These are phyloP conservation scores for Prunus fruticosa DNA, from an alignment of 306 rosid genomes.

Conservation along the genomic window DNA sequence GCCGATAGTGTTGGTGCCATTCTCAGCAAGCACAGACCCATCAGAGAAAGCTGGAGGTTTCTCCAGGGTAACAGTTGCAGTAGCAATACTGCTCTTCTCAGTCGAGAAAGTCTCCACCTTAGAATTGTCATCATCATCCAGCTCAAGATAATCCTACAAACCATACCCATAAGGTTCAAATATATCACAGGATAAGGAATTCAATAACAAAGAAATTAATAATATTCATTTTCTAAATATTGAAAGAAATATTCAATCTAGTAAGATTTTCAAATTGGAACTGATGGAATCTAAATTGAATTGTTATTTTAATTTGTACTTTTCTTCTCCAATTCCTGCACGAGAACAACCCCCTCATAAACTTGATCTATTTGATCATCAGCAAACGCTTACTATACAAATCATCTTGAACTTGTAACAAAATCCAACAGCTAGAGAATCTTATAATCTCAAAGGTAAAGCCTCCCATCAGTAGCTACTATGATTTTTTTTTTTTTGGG, in stretches of 20 bases:
- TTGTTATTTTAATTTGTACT: background rate
- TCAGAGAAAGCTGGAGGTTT: slow-evolving; percentile 32
- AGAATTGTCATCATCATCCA: slow-evolving; percentile 52
- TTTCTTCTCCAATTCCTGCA: background rate
- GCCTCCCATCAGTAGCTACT: background rate
- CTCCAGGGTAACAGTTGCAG: slow-evolving; percentile 29
- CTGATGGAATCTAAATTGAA: background rate
- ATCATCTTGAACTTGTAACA: too few relatives aligned
- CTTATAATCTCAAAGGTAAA: background rate
- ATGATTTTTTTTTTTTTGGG: too few relatives aligned
- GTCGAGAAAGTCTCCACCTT: slow-evolving; percentile 23
- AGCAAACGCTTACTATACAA: background rate
- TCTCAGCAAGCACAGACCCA: slow-evolving; percentile 37
- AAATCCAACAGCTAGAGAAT: background rate
- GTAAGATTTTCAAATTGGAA: background rate
- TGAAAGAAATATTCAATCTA: background rate
- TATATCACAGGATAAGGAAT: background rate
- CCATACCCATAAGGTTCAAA: background rate
- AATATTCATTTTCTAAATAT: background rate
- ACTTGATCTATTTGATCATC: background rate
- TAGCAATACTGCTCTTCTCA: slow-evolving; percentile 28
- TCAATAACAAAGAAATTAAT: background rate
- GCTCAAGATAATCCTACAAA: slow-evolving; percentile 65
- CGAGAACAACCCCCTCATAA: background rate
- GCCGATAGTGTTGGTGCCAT: slow-evolving; percentile 25